Evolutionary conservation across 805 yeast species (phyloP).

Genomic region (Cyberlindnera mycetangii): DNA sequence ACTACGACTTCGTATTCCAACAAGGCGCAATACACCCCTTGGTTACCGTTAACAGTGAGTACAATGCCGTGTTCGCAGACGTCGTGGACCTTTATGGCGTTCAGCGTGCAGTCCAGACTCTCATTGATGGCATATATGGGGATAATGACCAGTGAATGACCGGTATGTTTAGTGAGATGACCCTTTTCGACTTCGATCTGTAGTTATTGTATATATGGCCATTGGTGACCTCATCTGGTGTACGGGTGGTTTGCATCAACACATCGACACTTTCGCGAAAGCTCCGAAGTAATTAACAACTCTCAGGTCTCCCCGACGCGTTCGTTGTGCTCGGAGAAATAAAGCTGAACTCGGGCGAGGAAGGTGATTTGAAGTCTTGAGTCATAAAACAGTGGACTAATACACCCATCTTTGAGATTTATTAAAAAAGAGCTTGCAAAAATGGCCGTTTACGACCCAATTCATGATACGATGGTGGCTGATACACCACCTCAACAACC

Average conservation of each 20-base stretch:
- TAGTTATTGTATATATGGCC: too few species aligned
- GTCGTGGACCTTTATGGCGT: constrained; percentile 16
- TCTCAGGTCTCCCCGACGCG: too few species aligned
- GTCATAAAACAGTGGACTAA: too few species aligned
- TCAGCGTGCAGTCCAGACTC: constrained; percentile 7
- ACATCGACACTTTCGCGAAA: neutral
- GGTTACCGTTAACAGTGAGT: constrained; percentile 13
- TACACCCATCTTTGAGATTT: too few species aligned
- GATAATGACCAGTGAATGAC: neutral
- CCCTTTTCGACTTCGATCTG: too few species aligned
- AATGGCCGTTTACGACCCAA: constrained; percentile 17
- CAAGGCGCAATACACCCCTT: constrained; percentile 8
- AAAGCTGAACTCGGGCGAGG: too few species aligned
- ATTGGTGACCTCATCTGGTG: constrained; percentile 3
- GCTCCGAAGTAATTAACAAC: neutral
- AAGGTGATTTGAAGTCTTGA: too few species aligned
- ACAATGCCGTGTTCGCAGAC: constrained; percentile 14
- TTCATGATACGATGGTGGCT: constrained; percentile 15
- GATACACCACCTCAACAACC: neutral
- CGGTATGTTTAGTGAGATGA: too few species aligned
- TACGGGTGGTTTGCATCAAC: constrained; percentile 11
- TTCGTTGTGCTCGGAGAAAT: too few species aligned
- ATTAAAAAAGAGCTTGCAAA: too few species aligned
- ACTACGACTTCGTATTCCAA: constrained; percentile 18
- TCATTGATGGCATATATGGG: constrained; percentile 1